Conservation (phyloP, 2,329 filamentous ascomycete species). For the Aspergillus sp. region DNA sequence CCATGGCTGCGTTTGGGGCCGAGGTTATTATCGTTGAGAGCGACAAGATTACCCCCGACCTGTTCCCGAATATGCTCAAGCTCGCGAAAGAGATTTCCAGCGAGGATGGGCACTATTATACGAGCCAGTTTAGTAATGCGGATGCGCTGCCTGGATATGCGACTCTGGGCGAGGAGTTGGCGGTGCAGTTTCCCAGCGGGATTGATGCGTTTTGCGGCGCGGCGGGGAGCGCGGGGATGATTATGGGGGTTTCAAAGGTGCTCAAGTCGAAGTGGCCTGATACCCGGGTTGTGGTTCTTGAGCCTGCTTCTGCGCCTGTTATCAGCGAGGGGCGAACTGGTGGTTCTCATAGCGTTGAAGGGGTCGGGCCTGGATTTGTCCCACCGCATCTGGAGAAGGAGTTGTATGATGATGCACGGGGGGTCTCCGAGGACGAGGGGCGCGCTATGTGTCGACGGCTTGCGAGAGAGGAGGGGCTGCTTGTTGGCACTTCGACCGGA, state of each 20-base stretch:
- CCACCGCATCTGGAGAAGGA: constrained; percentile 80
- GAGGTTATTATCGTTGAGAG: constrained; percentile 15
- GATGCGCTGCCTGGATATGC: constrained; percentile 21
- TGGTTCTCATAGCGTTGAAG: constrained; percentile 82
- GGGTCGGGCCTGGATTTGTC: constrained; percentile 92
- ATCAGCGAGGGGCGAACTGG: constrained; percentile 43
- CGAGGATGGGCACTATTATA: constrained; percentile 6
- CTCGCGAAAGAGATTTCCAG: constrained; percentile 10
- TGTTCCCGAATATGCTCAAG: constrained; percentile 15
- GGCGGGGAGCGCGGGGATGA: constrained; percentile 20
- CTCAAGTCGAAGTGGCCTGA: constrained; percentile 8
- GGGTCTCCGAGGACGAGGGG: constrained; percentile 83
- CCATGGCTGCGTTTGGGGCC: constrained; percentile 20
- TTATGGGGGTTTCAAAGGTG: constrained; percentile 19
- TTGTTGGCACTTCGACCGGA: constrained; percentile 63
- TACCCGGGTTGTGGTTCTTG: constrained; percentile 14
- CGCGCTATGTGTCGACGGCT: constrained; percentile 80
- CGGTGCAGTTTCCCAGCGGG: constrained; percentile 15
- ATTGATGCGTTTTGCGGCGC: constrained; percentile 25
- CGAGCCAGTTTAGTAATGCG: constrained; percentile 20
- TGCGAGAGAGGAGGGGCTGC: constrained; percentile 84
- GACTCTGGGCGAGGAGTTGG: constrained; percentile 16
- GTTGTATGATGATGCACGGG: constrained; percentile 85
- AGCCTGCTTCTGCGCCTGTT: constrained; percentile 19
- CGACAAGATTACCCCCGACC: not conserved